Evolutionary conservation across 306 rosid genomes (phyloP).

Genomic region (Arachis stenosperma): DNA sequence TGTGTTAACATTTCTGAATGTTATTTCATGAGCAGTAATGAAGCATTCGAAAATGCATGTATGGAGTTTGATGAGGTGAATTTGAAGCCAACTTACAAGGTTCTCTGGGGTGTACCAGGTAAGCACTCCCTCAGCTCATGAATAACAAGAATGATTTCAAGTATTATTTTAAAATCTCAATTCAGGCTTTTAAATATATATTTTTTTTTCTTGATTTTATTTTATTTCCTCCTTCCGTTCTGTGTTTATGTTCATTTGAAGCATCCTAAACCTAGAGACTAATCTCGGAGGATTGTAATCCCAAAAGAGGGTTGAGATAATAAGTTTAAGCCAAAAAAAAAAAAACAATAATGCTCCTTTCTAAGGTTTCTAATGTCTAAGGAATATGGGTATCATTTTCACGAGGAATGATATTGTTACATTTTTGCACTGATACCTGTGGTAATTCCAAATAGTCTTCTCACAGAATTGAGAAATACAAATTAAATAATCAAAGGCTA

Average conservation of each 20-base stretch:
- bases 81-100: slow-evolving; percentile 89
- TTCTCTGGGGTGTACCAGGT: slow-evolving; percentile 99
- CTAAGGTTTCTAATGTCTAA: neutral
- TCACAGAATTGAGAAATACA: neutral
- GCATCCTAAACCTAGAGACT: slow-evolving; percentile 13
- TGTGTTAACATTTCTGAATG: slow-evolving; percentile 35
- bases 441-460: neutral
- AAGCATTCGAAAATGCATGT: slow-evolving; percentile 88
- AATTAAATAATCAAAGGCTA: neutral
- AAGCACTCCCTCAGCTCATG: slow-evolving; percentile 26
- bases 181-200: slow-evolving; percentile 1
- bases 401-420: neutral
- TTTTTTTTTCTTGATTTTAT: neutral
- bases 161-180: neutral
- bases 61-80: slow-evolving; percentile 97
- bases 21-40: slow-evolving; percentile 67
- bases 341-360: slow-evolving; percentile 1
- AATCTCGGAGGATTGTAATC: slow-evolving; percentile 20
- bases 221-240: slow-evolving; percentile 19
- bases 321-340: slow-evolving; percentile 7
- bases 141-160: slow-evolving; percentile 24
- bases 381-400: neutral
- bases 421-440: neutral
- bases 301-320: slow-evolving; percentile 6
- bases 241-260: slow-evolving; percentile 8